Evolutionary conservation across 2,329 filamentous ascomycete genomes (phyloP), one percentile per base, ranked within the genome.

Genomic region (Neophaeococcomyces mojaviensis): DNA sequence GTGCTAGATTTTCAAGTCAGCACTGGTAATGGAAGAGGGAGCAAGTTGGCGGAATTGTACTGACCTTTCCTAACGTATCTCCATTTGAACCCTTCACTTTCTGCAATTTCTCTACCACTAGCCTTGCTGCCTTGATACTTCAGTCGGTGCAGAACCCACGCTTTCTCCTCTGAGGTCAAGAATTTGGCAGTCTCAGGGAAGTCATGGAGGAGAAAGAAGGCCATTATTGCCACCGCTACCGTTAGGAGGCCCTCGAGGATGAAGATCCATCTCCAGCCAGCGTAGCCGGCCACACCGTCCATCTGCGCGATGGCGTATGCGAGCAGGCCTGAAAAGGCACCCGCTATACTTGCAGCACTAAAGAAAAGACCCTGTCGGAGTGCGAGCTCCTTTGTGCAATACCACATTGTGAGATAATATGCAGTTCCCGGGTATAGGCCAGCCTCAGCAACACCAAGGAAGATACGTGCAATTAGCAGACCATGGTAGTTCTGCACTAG

Each of bases 291-390:
- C 9, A 71, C 61, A 1, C 73, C 73, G 40, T 73, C 67, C 68
- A 76, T 73, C 58, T 70, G 67, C 58, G 64, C 65, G 31, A 76
- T 74, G 2, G 60, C 71, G 50, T 64, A 74, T 1, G 74, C 74
- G 0, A 77, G 59, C 15, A 77, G 58, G 0, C 74, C 74, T 2
- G 67, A 68, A 46, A 77, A 74, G 1, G 72, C 71, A 20, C 74
- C 72, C 1, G 74, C 72, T 30, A 75, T 57, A 39, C 65, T 68
- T 2, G 68, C 67, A 0, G 71, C 68, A 45, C 66, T 68, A 58
- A 72, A 73, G 59, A 71, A 68, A 1, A 73, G 56, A 8, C 68
- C 66, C 38, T 68, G 64, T 13, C 71, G 63, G 45, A 61, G 61
- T 35, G 71, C 69, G 1, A 64, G 60, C 38, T 68, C 65, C 26